phyloP scores from a whole-genome alignment of 176 grass and related monocot species.

The Poa annua region DNA sequence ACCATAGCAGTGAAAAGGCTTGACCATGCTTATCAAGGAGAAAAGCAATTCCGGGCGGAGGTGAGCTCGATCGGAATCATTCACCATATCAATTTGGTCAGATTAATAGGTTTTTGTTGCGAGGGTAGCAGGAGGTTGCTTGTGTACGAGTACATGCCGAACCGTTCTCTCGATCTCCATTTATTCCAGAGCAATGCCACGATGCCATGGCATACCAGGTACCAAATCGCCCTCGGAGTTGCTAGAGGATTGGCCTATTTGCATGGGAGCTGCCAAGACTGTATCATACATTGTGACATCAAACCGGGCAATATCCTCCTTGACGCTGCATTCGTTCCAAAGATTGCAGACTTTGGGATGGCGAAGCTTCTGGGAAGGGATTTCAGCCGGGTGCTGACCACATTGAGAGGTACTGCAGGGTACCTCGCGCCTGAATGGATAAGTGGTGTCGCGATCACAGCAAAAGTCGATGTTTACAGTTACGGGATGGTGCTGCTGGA shows the following conservation, averaged over 20 bases:
- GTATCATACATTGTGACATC: conserved; percentile 49
- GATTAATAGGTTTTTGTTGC: conserved; percentile 54
- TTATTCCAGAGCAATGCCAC: conserved; percentile 38
- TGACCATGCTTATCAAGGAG: conserved; percentile 43
- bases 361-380: conserved; percentile 37
- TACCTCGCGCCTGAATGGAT: conserved; percentile 55
- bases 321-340: conserved; percentile 24
- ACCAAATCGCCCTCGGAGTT: conserved; percentile 56
- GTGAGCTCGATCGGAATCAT: conserved; percentile 42
- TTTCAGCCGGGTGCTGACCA: conserved; percentile 42
- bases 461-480: conserved; percentile 44
- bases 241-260: conserved; percentile 61
- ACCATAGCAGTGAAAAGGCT: conserved; percentile 60
- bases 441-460: conserved; percentile 21
- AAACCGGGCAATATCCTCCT: conserved; percentile 50
- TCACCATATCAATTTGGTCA: conserved; percentile 58
- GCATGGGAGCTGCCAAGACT: conserved; percentile 53
- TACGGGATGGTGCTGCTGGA: conserved; percentile 47
- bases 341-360: conserved; percentile 49
- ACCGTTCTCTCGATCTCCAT: conserved; percentile 50
- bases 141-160: conserved; percentile 66
- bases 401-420: conserved; percentile 29
- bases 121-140: conserved; percentile 46
- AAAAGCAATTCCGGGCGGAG: conserved; percentile 51
- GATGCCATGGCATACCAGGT: conserved; percentile 41